Base-by-base conservation (phyloP, 371 early-diverging fungal species). In the Mucor circinelloides region DNA sequence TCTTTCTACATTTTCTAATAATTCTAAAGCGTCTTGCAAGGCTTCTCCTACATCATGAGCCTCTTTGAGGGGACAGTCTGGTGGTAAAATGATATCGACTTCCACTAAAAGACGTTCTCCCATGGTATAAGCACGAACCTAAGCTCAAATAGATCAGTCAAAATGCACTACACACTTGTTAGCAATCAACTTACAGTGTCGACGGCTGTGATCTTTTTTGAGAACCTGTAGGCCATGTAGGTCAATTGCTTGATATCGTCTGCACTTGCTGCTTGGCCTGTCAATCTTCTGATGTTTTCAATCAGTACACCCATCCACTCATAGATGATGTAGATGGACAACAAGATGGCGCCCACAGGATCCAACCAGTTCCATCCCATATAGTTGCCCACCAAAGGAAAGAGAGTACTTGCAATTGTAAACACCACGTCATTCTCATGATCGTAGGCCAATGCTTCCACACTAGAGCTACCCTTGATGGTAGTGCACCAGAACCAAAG, bases 1-100 rank as follows among this genome's bases (percentile, higher is more conserved):
- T 32, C 94, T 82, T 71, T 93, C 93, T 2, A 94, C 92, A 63
- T 82, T 84, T 23, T 85, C 86, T 72, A 92, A 66, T 23, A 76
- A 61, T 64, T 94, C 94, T 19, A 94, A 64, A 25, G 90, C 90
- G 34, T 87, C 78, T 67, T 94, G 93, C 30, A 94, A 71, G 0
- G 87, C 85, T 70, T 94, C 93, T 28, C 92, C 94, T 17, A 94
- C 83, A 77, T 94, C 94, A 71, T 94, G 94, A 0, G 93, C 90
- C 62, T 85, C 87, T 34, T 77, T 78, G 23, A 94, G 71, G 1
- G 89, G 82, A 60, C 90, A 89, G 30, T 89, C 88, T 0, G 89
- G 90, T 1, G 92, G 90, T 46, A 94, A 66, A 3, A 94, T 89
- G 71, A 94, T 92, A 68, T 94, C 93, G 2, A 94, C 81, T 72